Conservation (phyloP, 108 stramenopile genomes). For the Chaetoceros tenuissimus region DNA sequence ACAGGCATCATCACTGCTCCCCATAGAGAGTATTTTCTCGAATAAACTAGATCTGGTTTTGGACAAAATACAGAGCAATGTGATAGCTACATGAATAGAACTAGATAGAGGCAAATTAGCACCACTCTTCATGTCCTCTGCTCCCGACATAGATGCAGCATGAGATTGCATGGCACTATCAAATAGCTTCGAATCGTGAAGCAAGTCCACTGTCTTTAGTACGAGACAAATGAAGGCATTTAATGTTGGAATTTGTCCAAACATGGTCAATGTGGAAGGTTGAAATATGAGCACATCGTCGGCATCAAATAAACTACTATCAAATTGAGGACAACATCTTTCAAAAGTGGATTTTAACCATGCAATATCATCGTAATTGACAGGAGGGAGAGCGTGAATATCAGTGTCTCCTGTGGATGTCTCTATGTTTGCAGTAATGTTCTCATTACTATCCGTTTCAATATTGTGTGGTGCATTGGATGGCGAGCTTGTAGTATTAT, state of each 20-base stretch:
- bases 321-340: conserved; percentile 2
- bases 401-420: conserved; percentile 4
- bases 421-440: neutral
- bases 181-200: conserved; percentile 5
- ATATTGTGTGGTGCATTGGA: no score
- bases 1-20: conserved; percentile 1
- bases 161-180: conserved; percentile 37
- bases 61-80: no score
- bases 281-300: conserved; percentile 35
- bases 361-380: conserved; percentile 19
- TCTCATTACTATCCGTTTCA: no score
- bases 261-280: conserved; percentile 40
- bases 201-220: conserved; percentile 2
- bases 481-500: no score
- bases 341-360: conserved; percentile 10
- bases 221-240: conserved; percentile 55
- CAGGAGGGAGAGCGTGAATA: conserved; percentile 23
- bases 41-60: conserved; percentile 20
- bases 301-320: conserved; percentile 1
- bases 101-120: no score
- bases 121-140: no score
- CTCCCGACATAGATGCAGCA: no score
- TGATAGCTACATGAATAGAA: no score
- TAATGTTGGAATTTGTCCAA: conserved; percentile 60
- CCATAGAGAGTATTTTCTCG: conserved; percentile 7